Base-by-base conservation (phyloP, 169 alveolate genomes). In the Toxoplasma gondii region DNA sequence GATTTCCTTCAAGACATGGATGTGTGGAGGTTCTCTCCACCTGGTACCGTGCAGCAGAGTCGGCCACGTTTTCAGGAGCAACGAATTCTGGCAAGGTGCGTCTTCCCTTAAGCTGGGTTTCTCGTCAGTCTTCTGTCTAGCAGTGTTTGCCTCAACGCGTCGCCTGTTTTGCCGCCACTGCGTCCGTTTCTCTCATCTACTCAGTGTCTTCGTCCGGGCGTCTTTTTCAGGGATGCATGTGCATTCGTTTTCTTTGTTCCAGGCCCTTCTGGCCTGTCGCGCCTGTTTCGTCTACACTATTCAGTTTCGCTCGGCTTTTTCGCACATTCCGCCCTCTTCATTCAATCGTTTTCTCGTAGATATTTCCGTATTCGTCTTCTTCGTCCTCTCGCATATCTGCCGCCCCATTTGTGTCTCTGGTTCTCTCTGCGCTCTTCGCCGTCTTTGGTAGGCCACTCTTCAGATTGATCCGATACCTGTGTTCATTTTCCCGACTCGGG, bases 21-120 rank as follows among this genome's bases (percentile, higher is more conserved):
- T 94, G 93, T 95, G 97, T 82, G 97, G 97, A 16, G 97, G 97
- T 1, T 31, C 54, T 38, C 94, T 95, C 64, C 95, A 94, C 67
- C 70, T 94, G 64, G 31, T 90, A 34, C 95, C 96, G 54, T 95
- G 97, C 93, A 88, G 96, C 88, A 69, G 94, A 88, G 97, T 95
- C 10, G 95, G 90, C 64, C 97, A 95, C 41, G 88, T 95, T 54
- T 95, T 95, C 88, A 45, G 97, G 17, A 83, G 88, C 80, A 93
- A 94, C 81, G 49, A 92, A 39, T 92, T 64, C 95, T 92, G 92
- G 95, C 91, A 94, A 90, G 97, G 94, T 91, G 45, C 43, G 67
- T 36, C 84, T 22, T 31, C 12, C 44, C 81, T 69, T 69, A 5
- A 9, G 31, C 81, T 69, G n/a, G 34, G 81, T n/a, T 9, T 69